Evolutionary conservation across 2,329 filamentous ascomycete genomes (phyloP).

Genomic region (Aspergillus phoenicis): DNA sequence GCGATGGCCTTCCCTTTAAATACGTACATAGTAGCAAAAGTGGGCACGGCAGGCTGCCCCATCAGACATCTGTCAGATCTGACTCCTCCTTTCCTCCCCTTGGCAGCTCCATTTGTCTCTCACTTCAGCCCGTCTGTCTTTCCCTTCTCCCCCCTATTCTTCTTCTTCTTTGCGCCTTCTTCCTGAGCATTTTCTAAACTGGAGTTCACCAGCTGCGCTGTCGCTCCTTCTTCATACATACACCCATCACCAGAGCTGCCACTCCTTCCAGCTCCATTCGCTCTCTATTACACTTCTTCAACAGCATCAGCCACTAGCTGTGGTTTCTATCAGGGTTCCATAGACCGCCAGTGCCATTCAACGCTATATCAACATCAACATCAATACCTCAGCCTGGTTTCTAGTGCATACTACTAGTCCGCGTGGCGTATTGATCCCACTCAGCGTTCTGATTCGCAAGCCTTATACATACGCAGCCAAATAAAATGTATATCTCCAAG

Average conservation of each 20-base stretch:
- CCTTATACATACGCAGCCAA: conserved; percentile 6
- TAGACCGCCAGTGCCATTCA: not conserved
- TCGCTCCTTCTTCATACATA: too few species aligned
- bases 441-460: not conserved
- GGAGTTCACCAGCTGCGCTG: too few species aligned
- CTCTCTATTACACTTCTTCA: conserved; percentile 22
- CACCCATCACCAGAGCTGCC: conserved; percentile 33
- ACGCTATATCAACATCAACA: not conserved
- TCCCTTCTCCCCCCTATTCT: not conserved
- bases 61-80: not conserved
- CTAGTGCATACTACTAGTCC: not conserved
- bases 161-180: conserved; percentile 24
- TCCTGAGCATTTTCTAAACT: conserved; percentile 8
- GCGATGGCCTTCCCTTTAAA: too few species aligned
- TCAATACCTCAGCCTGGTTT: not conserved
- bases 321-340: not conserved
- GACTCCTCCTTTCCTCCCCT: not conserved
- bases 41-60: not conserved
- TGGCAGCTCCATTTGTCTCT: not conserved
- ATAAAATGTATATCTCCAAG: conserved; percentile 40
- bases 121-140: not conserved
- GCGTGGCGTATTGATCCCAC: not conserved
- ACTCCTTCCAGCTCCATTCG: conserved; percentile 39
- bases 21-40: not conserved
- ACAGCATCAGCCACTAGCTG: not conserved